phyloP scores from a whole-genome alignment of 768 basidiomycete species.

The Psilocybe sp. region DNA sequence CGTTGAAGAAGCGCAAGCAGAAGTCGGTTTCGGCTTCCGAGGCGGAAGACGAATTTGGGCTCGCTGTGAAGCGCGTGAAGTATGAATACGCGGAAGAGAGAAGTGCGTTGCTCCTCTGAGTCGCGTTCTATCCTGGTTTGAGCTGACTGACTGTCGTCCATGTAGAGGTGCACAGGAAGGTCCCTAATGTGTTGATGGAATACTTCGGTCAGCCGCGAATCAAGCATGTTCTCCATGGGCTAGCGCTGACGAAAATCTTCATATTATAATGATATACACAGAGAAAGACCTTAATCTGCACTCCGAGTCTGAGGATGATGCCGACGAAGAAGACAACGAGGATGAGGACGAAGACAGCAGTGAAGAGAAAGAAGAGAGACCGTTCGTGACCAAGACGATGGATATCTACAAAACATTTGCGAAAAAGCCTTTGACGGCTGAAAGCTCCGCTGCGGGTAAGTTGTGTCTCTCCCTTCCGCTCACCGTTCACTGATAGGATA shows the following conservation, averaged over 20 bases:
- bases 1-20: constrained; percentile 11
- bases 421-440: background rate
- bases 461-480: too few species aligned
- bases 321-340: constrained; percentile 17
- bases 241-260: background rate
- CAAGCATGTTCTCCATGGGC: background rate
- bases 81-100: constrained; percentile 12
- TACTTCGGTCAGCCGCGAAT: constrained; percentile 26
- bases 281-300: constrained; percentile 45
- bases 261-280: constrained; percentile 13
- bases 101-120: constrained; percentile 40
- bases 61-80: background rate
- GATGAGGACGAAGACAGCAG: constrained; percentile 7
- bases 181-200: too few species aligned
- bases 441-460: background rate
- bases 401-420: background rate
- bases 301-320: constrained; percentile 48
- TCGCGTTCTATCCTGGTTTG: too few species aligned
- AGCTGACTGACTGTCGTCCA: too few species aligned
- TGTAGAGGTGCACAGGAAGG: too few species aligned
- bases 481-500: too few species aligned
- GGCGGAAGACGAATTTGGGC: background rate
- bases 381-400: background rate
- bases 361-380: background rate
- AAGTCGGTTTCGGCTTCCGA: constrained; percentile 5